phyloP scores from a whole-genome alignment of 208 protist species.

The Blastocrithidia nonstop region DNA sequence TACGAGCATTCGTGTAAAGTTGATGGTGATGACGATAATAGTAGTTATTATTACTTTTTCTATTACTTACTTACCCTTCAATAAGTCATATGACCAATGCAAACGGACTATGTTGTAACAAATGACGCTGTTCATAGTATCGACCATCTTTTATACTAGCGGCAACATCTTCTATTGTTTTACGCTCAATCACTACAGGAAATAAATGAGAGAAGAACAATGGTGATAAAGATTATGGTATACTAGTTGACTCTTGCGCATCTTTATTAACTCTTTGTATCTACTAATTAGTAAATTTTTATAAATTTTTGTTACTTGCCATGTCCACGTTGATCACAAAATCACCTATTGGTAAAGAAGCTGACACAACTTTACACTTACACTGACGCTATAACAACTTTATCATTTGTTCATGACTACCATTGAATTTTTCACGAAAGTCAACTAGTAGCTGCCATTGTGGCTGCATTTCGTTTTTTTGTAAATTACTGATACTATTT shows the following conservation, averaged over 20 bases:
- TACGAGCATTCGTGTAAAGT: too few relatives aligned
- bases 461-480: too few relatives aligned
- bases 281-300: not conserved
- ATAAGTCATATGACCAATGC: conserved; percentile 50
- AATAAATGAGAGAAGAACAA: conserved; percentile 11
- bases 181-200: conserved; percentile 62
- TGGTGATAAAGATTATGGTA: not conserved
- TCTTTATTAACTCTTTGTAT: not conserved
- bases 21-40: too few relatives aligned
- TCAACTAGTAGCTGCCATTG: conserved; percentile 56
- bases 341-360: conserved; percentile 46
- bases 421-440: conserved; percentile 32
- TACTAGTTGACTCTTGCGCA: not conserved
- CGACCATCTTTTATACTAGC: conserved; percentile 43
- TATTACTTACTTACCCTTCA: conserved; percentile 26
- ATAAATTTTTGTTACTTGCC: not conserved
- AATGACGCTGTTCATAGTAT: conserved; percentile 49
- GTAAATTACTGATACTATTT: too few relatives aligned
- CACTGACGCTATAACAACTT: conserved; percentile 15
- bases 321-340: conserved; percentile 35
- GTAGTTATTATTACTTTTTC: too few relatives aligned
- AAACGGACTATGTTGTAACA: conserved; percentile 37
- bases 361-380: conserved; percentile 20
- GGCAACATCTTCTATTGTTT: conserved; percentile 56
- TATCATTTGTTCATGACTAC: conserved; percentile 25